phyloP scores from a whole-genome alignment of 2,329 filamentous ascomycete species.

The Emmonsiellopsis sp. region DNA sequence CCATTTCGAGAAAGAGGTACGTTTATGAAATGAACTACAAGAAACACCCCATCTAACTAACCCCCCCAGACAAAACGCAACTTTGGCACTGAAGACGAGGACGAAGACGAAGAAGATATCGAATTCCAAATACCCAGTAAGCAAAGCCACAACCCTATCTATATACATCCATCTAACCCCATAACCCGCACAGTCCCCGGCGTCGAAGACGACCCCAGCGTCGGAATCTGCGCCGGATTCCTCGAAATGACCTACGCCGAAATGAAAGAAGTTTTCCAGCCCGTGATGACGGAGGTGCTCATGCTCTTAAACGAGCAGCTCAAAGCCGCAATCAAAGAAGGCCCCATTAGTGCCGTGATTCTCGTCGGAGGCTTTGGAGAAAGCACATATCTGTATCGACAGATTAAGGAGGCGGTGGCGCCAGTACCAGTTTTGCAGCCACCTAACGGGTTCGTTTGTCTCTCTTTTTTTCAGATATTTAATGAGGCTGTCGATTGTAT shows the following conservation, averaged over 20 bases:
- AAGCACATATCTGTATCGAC: slow-evolving; percentile 1
- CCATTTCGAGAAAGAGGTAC: slow-evolving; percentile 3
- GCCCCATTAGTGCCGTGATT: slow-evolving; percentile 1
- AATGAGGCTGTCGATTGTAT: background rate
- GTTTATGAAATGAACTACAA: background rate
- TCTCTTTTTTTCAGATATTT: too few species aligned
- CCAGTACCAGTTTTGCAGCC: background rate
- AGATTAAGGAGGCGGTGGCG: background rate
- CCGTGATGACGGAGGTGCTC: background rate
- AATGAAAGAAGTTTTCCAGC: slow-evolving; percentile 2
- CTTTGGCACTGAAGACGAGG: slow-evolving; percentile 1
- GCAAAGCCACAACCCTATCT: background rate
- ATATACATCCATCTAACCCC: background rate
- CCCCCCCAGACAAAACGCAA: background rate
- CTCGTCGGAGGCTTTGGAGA: slow-evolving; percentile 2
- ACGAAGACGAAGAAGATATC: slow-evolving; percentile 3
- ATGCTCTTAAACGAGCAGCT: background rate
- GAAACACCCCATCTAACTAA: background rate
- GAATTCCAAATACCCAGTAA: slow-evolving; percentile 3
- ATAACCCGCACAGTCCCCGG: background rate
- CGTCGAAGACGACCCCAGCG: slow-evolving; percentile 1
- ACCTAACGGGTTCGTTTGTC: background rate
- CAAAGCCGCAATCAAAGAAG: background rate
- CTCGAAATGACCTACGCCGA: background rate
- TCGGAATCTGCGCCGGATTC: slow-evolving; percentile 1